phyloP scores from a whole-genome alignment of 345 rosid genomes.

The Aurinia saxatilis region DNA sequence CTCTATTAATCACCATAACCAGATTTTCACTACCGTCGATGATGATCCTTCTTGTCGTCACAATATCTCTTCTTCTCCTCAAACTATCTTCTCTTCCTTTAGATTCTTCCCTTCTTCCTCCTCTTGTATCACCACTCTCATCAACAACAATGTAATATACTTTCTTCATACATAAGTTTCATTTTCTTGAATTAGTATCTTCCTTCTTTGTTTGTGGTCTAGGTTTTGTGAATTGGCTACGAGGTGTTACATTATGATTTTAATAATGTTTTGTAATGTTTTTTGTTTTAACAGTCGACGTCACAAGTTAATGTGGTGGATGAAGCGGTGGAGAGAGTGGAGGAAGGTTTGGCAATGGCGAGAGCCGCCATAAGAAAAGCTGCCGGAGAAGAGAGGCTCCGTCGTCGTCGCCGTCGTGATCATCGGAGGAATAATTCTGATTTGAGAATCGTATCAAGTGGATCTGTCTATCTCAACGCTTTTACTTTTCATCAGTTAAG shows the following conservation, averaged over 20 bases:
- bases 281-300: constrained; percentile 12
- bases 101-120: constrained; percentile 11
- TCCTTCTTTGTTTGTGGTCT: not conserved
- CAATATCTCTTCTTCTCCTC: constrained; percentile 3
- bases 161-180: not conserved
- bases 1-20: constrained; percentile 31
- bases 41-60: constrained; percentile 21
- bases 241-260: not conserved
- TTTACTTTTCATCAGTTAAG: constrained; percentile 62
- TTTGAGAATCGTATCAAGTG: constrained; percentile 35
- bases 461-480: constrained; percentile 51
- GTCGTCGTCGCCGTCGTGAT: constrained; percentile 20
- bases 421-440: constrained; percentile 20
- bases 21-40: constrained; percentile 5
- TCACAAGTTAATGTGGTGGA: constrained; percentile 7
- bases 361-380: constrained; percentile 54
- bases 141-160: constrained; percentile 17
- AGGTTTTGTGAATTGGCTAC: too few species aligned
- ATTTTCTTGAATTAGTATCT: not conserved
- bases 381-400: constrained; percentile 28
- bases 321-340: constrained; percentile 35
- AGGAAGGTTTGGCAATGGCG: constrained; percentile 54
- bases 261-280: not conserved
- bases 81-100: constrained; percentile 12
- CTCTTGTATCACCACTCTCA: constrained; percentile 16